phyloP scores from a whole-genome alignment of 495 filamentous ascomycete species.

The Penicillium pancosmium region DNA sequence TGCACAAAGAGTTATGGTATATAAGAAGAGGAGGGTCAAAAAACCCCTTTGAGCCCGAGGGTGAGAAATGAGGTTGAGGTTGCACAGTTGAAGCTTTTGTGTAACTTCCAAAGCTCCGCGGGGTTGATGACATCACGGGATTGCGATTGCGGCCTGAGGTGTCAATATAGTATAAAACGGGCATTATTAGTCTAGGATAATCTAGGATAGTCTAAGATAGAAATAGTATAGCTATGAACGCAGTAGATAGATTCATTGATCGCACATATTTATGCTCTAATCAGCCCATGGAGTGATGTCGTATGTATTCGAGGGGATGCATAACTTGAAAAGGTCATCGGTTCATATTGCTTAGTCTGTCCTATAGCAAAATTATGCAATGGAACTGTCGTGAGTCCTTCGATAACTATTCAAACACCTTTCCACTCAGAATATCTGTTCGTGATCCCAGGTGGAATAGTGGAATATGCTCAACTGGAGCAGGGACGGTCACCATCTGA shows the following conservation, averaged over 20 bases:
- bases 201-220: no score
- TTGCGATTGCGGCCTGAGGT: neutral
- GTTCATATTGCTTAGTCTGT: no score
- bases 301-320: no score
- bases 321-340: no score
- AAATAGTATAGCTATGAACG: no score
- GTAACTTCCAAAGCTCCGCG: neutral
- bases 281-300: no score
- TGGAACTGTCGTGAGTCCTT: neutral
- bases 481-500: slow-evolving; percentile 26
- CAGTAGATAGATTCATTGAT: no score
- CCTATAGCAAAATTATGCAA: no score
- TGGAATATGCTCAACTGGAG: slow-evolving; percentile 30
- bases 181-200: neutral
- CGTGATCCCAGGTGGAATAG: slow-evolving; percentile 28
- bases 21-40: neutral
- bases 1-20: neutral
- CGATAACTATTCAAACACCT: slow-evolving; percentile 19
- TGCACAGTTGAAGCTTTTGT: neutral
- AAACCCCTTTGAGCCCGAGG: neutral
- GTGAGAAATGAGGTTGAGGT: neutral
- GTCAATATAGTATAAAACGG: neutral
- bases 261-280: no score
- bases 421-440: slow-evolving; percentile 22
- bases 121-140: neutral